A percentile compares a stretch with the other conserved stretches of the same genome.
Evolutionary conservation across 2,329 filamentous ascomycete genomes (phyloP).

Genomic region (Trichoderma lentiforme): DNA sequence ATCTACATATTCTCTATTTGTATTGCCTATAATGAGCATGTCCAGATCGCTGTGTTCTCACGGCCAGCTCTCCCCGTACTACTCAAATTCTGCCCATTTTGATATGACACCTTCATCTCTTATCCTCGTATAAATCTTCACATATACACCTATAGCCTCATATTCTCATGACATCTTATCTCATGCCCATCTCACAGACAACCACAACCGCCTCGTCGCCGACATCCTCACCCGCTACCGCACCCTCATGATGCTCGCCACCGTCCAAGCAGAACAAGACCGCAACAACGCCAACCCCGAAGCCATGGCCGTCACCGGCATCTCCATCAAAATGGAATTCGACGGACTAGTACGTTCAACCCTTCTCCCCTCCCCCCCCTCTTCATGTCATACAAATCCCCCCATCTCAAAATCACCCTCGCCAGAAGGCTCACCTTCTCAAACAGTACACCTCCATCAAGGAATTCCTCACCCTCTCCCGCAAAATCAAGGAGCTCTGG

Average conservation of each 20-base stretch:
- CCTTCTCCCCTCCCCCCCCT: not conserved
- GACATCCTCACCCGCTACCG: constrained; percentile 44
- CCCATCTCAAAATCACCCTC: not conserved
- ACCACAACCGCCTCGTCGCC: constrained; percentile 44
- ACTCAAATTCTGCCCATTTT: not conserved
- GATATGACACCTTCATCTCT: not conserved
- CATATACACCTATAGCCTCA: not conserved
- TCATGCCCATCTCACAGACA: constrained; percentile 31
- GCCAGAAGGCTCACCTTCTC: not conserved
- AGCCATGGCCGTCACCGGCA: constrained; percentile 41
- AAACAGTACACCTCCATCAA: constrained; percentile 45
- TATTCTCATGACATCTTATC: not conserved
- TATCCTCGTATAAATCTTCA: not conserved
- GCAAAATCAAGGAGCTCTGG: constrained; percentile 46
- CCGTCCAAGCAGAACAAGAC: constrained; percentile 41
- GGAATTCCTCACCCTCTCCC: constrained; percentile 43
- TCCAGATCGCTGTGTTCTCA: not conserved
- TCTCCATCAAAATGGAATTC: constrained; percentile 46
- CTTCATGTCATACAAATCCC: not conserved
- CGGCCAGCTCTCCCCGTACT: not conserved
- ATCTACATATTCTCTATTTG: not conserved
- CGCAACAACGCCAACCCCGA: constrained; percentile 39
- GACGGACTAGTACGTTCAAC: constrained; percentile 37
- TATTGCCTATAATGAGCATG: not conserved
- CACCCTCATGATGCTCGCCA: constrained; percentile 43